phyloP scores from a whole-genome alignment of 2,329 filamentous ascomycete genomes.

The Neoscytalidium dimidiatum region DNA sequence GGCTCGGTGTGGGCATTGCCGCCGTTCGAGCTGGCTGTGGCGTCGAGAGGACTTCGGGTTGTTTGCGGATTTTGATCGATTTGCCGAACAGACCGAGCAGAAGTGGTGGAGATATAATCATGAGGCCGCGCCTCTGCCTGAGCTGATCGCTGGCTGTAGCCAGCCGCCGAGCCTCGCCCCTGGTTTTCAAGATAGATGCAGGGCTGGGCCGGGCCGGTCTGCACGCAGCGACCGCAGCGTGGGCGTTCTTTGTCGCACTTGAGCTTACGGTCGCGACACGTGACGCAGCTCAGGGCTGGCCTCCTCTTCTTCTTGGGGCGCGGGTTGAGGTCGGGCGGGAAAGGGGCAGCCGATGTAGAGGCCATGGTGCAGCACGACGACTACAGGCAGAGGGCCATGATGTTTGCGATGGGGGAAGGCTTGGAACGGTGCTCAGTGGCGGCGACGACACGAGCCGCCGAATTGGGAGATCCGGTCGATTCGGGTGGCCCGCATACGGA shows the following conservation, averaged over 20 bases:
- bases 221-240: conserved; percentile 7
- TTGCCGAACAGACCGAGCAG: conserved; percentile 11
- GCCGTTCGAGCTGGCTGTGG: background rate
- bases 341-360: background rate
- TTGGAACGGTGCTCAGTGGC: too few species aligned
- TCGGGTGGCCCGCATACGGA: background rate
- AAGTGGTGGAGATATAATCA: background rate
- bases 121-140: background rate
- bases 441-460: background rate
- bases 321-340: conserved; percentile 6
- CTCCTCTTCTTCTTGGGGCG: conserved; percentile 9
- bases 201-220: background rate
- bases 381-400: background rate
- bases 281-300: conserved; percentile 7
- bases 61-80: background rate
- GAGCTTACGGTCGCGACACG: conserved; percentile 4
- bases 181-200: conserved; percentile 1
- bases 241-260: conserved; percentile 14
- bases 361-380: background rate
- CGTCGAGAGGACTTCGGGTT: conserved; percentile 5
- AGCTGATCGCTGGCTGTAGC: background rate
- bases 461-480: background rate
- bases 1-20: background rate
- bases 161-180: background rate
- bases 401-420: background rate